phyloP scores from a whole-genome alignment of 108 stramenopile species.

The Pseudonitzschia multiseries region DNA sequence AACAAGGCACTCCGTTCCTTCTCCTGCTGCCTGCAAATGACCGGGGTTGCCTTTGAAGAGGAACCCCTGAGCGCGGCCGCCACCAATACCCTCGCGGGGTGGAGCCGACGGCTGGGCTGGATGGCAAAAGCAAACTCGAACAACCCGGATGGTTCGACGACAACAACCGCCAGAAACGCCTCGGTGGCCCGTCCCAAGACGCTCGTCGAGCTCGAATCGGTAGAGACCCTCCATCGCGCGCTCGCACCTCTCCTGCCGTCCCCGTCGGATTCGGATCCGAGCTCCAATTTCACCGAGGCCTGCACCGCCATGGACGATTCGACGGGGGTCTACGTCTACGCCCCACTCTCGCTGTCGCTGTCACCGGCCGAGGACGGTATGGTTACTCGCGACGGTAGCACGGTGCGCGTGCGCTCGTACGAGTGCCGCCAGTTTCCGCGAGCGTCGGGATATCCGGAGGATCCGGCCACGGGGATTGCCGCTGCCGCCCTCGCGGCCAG shows the following conservation, averaged over 20 bases:
- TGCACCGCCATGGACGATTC: slow-evolving; percentile 57
- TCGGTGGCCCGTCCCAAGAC: slow-evolving; percentile 69
- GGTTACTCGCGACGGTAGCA: neutral
- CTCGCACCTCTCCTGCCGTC: neutral
- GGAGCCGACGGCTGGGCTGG: neutral
- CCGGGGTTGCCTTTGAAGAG: neutral
- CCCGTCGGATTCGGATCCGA: neutral
- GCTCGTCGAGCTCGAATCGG: slow-evolving; percentile 51
- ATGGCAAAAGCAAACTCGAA: neutral
- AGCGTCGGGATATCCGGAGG: slow-evolving; percentile 67
- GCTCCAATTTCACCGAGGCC: slow-evolving; percentile 33
- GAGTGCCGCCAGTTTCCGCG: slow-evolving; percentile 70
- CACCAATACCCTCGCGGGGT: neutral
- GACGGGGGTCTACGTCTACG: slow-evolving; percentile 66
- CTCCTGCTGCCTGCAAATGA: neutral
- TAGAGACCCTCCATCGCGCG: slow-evolving; percentile 45
- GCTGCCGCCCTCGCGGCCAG: slow-evolving; percentile 70
- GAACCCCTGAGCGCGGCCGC: neutral
- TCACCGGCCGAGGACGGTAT: too few relatives aligned
- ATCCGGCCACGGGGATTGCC: slow-evolving; percentile 80
- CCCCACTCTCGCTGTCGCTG: too few relatives aligned
- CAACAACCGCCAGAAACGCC: slow-evolving; percentile 30
- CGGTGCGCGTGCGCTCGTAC: slow-evolving; percentile 2
- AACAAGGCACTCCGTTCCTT: too few relatives aligned
- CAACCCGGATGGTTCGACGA: too few relatives aligned